A percentile compares a stretch with the other conserved stretches of the same genome.
These are phyloP conservation scores for Borovskyia barvae DNA, from an alignment of 208 protist genomes.

Conservation along the genomic window DNA sequence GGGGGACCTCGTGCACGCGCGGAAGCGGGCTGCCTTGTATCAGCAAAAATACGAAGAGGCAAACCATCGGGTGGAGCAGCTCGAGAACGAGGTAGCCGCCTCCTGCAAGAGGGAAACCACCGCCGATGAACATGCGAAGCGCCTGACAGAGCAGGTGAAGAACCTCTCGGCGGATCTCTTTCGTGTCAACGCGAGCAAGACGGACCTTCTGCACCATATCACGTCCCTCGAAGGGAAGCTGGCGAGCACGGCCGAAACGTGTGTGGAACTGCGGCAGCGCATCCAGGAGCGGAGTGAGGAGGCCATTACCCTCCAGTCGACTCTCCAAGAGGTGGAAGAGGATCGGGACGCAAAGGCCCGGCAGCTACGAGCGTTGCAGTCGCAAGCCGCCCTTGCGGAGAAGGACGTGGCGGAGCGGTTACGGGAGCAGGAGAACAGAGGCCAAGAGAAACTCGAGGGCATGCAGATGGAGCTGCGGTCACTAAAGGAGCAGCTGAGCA, in stretches of 20 bases:
- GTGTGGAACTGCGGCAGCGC: not conserved
- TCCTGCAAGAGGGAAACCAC: too few relatives aligned
- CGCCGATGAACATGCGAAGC: too few relatives aligned
- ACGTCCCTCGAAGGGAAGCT: not conserved
- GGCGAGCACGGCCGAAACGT: not conserved
- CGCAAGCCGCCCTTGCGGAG: not conserved
- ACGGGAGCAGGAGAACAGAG: not conserved
- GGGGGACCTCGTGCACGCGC: slow-evolving; percentile 9
- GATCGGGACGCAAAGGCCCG: slow-evolving; percentile 12
- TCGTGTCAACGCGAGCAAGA: too few relatives aligned
- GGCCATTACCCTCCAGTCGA: not conserved
- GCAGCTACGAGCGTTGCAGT: slow-evolving; percentile 9
- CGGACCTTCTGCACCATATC: not conserved
- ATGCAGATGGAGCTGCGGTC: not conserved
- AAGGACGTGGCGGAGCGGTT: not conserved
- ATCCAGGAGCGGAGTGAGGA: slow-evolving; percentile 10
- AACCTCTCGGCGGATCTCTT: too few relatives aligned
- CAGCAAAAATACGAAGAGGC: slow-evolving; percentile 17
- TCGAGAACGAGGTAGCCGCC: slow-evolving; percentile 19
- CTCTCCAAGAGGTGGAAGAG: slow-evolving; percentile 6
- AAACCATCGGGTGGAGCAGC: slow-evolving; percentile 6
- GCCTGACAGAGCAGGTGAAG: too few relatives aligned
- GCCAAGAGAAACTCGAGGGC: not conserved
- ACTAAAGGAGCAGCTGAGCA: not conserved
- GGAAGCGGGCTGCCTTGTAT: not conserved